Evolutionary conservation across 352 stramenopile species (phyloP).

Genomic region (Phytophthora chlamydospora): DNA sequence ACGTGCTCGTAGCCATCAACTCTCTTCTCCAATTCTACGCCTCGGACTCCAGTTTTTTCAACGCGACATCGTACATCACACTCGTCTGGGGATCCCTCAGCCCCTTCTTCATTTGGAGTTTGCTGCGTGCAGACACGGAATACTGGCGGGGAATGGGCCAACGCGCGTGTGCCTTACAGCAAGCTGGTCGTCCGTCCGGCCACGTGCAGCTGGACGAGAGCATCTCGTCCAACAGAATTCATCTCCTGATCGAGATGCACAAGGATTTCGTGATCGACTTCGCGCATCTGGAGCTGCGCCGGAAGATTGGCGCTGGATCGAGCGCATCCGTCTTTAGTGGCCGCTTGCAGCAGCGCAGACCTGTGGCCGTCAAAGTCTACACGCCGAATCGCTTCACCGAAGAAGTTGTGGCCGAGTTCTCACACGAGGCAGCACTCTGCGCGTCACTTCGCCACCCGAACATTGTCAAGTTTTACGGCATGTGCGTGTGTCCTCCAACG

Average conservation of each 20-base stretch:
- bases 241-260: conserved; percentile 72
- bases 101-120: conserved; percentile 54
- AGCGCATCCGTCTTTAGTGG: conserved; percentile 62
- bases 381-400: conserved; percentile 57
- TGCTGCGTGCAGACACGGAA: conserved; percentile 58
- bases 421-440: conserved; percentile 64
- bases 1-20: conserved; percentile 30
- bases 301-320: conserved; percentile 52
- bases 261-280: conserved; percentile 76
- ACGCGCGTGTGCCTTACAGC: conserved; percentile 42
- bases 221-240: conserved; percentile 55
- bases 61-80: conserved; percentile 29
- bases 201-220: conserved; percentile 36
- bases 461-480: conserved; percentile 65
- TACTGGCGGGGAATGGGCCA: conserved; percentile 53
- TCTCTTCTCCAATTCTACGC: conserved; percentile 25
- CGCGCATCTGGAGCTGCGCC: conserved; percentile 55
- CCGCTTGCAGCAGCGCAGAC: conserved; percentile 34
- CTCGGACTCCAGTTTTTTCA: not conserved
- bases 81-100: conserved; percentile 35
- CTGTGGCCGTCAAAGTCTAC: conserved; percentile 72
- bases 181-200: conserved; percentile 3
- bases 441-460: conserved; percentile 60
- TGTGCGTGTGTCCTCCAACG: conserved; percentile 70
- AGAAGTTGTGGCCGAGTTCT: conserved; percentile 59